These are phyloP conservation scores for Apiosordaria backusii DNA, from an alignment of 495 filamentous ascomycete genomes.

Conservation along the genomic window DNA sequence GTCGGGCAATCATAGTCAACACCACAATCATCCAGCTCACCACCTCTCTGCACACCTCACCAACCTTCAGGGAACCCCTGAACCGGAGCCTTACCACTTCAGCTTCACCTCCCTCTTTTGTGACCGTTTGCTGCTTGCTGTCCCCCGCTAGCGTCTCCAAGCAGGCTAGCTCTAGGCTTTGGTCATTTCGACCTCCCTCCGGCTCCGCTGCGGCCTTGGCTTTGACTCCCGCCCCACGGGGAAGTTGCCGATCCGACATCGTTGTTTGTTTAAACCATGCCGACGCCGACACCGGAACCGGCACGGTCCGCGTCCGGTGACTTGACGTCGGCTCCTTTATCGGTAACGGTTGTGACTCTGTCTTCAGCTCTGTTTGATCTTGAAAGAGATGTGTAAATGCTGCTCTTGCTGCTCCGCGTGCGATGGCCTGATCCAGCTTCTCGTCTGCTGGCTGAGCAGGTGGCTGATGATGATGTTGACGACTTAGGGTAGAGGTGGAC, in stretches of 20 bases:
- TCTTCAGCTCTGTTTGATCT: not conserved
- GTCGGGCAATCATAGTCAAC: constrained; percentile 11
- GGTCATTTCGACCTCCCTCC: constrained; percentile 1
- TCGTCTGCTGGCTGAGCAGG: not conserved
- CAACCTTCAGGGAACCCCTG: not conserved
- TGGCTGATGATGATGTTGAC: not conserved
- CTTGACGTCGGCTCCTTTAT: constrained; percentile 5
- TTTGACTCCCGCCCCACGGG: constrained; percentile 8
- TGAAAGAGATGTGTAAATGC: constrained; percentile 20
- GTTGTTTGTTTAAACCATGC: not conserved
- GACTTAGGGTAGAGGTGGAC: constrained; percentile 21
- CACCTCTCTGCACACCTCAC: not conserved
- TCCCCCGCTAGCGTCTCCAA: not conserved
- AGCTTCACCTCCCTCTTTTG: not conserved
- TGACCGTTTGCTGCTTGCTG: not conserved
- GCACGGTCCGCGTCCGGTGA: not conserved
- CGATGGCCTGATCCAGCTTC: constrained; percentile 24
- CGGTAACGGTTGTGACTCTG: not conserved
- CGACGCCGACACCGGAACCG: constrained; percentile 14
- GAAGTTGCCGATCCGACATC: constrained; percentile 11
- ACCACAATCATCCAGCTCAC: constrained; percentile 4
- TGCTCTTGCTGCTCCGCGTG: constrained; percentile 28
- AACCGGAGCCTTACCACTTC: not conserved
- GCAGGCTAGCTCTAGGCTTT: not conserved
- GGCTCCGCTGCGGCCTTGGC: constrained; percentile 13